Evolutionary conservation across 2,329 filamentous ascomycete genomes (phyloP), one percentile per base, ranked within the genome.

Genomic region (Fusarium hainanense): DNA sequence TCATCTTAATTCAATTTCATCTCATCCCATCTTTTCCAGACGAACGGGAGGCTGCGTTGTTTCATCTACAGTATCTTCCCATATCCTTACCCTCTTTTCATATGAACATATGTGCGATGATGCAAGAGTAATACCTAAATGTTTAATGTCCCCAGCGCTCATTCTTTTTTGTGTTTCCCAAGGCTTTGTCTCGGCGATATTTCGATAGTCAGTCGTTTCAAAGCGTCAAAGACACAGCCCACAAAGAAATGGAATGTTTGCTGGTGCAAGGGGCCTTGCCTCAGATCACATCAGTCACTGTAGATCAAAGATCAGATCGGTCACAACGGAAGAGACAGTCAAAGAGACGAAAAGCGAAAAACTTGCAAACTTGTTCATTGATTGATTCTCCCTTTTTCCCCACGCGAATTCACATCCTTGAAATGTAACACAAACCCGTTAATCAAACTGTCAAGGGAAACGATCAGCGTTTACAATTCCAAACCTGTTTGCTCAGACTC

Each of bases 251-350:
- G 62, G 63, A 68, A 67, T 68, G 66, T 34, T 58, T 51, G 25
- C 41, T 59, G 16, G 30, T 28, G 54, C 47, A 47, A 48, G 28
- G 30, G 42, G 48, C 43, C 54, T 46, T 54, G 44, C 16, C 37
- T 43, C 60, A 51, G 60, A 66, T 61, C 49, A 54, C 54, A 66
- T 61, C 49, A 44, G 37, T 58, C 25, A 13, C 25, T 27, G 30
- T 50, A 61, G 42, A 51, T 61, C 51, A 69, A 30, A 63, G 30
- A 63, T 63, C 54, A 64, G 63, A 70, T 64, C 54, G 37, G 37
- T 54, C 40, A 46, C 47, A 64, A 28, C 30, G 43, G 23, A 41
- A 48, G 30, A 46, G 41, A 58, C 18, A 23, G 47, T 28, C 11
- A 32, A 46, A 46, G 41, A 54, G 51, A 49, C 42, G 34, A 43